Base-by-base conservation (phyloP, 495 filamentous ascomycete genomes). In the Darksidea phi region DNA sequence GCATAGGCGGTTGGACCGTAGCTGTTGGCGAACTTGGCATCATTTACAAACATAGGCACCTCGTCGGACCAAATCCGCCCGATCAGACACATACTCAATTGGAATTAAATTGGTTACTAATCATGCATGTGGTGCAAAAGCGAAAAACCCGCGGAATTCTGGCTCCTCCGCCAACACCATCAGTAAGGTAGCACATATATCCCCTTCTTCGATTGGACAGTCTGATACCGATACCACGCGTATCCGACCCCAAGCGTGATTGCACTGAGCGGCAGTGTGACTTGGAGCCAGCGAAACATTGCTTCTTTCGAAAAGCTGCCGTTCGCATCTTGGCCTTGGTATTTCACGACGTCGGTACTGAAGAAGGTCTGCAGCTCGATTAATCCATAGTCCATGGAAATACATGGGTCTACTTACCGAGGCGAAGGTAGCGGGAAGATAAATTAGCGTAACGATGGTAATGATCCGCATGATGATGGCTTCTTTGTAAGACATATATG, bases 331-430 rank as follows among this genome's bases (percentile, higher is more conserved):
- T 20, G 20, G n/a, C 38, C 69, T 49, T 78, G 74, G 51, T 74
- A 79, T 54, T 74, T 77, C 11, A 79, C 63, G 36, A 79, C 68
- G 43, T 78, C 76, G 7, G 77, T 79, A 57, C 76, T 76, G 59
- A 79, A 79, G 54, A 79, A 75, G 13, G 77, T 77, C 63, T 76
- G 24, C 25, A 42, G 17, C 28, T 28, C 57, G 25, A 52, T 64
- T 41, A 70, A 50, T 46, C 48, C 18, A 24, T 25, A 13, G 2
- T 13, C 57, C 10, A 12, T 57, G 11, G 18, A 8, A 42, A 6
- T 42, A 28, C 18, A 11, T 0, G 18, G 3, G 15, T 26, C 41
- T 28, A 58, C 69, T 67, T 69, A 76, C 74, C n/a, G 77, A 77
- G 2, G 78, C 77, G 54, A 79, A 78, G 3, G 77, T 78, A 21